These are phyloP conservation scores for Verticillium dahliae DNA, from an alignment of 2,329 filamentous ascomycete genomes.

Conservation along the genomic window DNA sequence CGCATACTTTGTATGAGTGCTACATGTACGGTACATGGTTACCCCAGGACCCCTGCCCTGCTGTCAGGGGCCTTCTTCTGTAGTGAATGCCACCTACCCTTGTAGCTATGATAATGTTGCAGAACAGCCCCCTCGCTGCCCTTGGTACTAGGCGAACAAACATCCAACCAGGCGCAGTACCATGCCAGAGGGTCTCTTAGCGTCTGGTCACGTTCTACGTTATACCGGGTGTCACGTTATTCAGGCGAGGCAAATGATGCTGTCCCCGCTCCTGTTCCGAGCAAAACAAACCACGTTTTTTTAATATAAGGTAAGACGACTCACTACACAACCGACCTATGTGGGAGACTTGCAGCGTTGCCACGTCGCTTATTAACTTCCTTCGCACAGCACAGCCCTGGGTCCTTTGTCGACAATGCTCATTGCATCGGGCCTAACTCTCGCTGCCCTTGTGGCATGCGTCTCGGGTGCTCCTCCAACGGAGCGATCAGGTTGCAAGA, in stretches of 20 bases:
- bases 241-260: not conserved
- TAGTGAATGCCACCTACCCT: no score
- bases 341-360: not conserved
- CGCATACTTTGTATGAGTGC: no score
- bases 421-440: constrained; percentile 5
- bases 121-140: not conserved
- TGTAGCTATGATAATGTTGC: no score
- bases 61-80: not conserved
- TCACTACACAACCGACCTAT: not conserved
- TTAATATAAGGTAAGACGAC: not conserved
- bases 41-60: not conserved
- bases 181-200: not conserved
- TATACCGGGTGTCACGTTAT: not conserved
- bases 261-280: not conserved
- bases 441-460: constrained; percentile 3
- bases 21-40: not conserved
- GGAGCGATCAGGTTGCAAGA: not conserved
- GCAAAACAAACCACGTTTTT: not conserved
- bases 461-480: constrained; percentile 2
- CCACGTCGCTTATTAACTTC: not conserved
- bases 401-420: constrained; percentile 7
- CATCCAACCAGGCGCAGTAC: not conserved
- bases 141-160: not conserved
- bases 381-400: constrained; percentile 1
- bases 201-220: not conserved